These are phyloP conservation scores for Elsinoe ampelina DNA, from an alignment of 2,329 filamentous ascomycete species.

Conservation along the genomic window DNA sequence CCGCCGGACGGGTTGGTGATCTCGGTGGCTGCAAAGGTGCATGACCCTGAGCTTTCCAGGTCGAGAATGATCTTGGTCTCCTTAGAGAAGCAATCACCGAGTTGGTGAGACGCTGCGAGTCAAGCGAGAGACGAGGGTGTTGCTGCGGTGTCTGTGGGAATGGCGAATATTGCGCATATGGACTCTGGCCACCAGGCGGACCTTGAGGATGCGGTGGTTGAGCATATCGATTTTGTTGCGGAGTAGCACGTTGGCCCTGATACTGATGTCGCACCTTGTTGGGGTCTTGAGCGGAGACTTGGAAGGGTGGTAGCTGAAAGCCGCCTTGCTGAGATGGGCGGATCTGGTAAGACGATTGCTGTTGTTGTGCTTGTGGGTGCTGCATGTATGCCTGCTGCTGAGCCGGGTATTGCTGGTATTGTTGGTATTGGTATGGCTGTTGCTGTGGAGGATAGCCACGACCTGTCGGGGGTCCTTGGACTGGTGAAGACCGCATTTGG, in stretches of 20 bases:
- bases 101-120: slow-evolving; percentile 5
- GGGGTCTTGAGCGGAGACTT: slow-evolving; percentile 37
- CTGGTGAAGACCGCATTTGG: slow-evolving; percentile 19
- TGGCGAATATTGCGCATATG: slow-evolving; percentile 16
- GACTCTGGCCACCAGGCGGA: slow-evolving; percentile 10
- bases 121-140: background rate
- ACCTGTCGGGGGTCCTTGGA: slow-evolving; percentile 17
- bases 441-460: slow-evolving; percentile 22
- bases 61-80: slow-evolving; percentile 9
- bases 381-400: slow-evolving; percentile 24
- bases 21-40: slow-evolving; percentile 20
- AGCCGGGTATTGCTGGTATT: slow-evolving; percentile 12
- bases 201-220: slow-evolving; percentile 11
- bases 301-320: slow-evolving; percentile 40
- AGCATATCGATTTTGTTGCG: slow-evolving; percentile 20
- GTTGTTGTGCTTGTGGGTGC: slow-evolving; percentile 23
- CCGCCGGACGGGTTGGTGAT: slow-evolving; percentile 20
- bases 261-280: slow-evolving; percentile 30
- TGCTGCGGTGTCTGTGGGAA: slow-evolving; percentile 22
- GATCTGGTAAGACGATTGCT: slow-evolving; percentile 17
- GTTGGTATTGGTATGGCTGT: slow-evolving; percentile 16
- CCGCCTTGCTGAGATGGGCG: slow-evolving; percentile 34
- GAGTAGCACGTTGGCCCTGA: slow-evolving; percentile 14
- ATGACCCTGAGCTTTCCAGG: slow-evolving; percentile 24
- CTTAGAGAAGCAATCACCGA: slow-evolving; percentile 5